Percentiles rank a stretch among this genome's conserved stretches.
phyloP scores from a whole-genome alignment of 1,139 yeast species.

The Nakaseomyces glabratus region DNA sequence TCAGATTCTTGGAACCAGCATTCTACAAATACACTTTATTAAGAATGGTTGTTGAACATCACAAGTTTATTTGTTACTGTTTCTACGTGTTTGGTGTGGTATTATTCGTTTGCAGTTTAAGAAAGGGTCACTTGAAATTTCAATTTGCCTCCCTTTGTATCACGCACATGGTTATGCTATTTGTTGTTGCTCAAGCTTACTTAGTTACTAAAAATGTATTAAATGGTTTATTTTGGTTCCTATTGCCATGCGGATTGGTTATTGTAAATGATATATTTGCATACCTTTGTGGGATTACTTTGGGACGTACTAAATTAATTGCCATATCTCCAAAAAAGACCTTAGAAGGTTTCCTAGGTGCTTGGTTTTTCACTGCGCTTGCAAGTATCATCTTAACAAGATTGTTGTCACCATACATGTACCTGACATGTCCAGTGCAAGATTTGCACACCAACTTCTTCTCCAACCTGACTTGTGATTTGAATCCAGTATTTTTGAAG shows the following conservation, averaged over 20 bases:
- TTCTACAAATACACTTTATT: slow-evolving; percentile 39
- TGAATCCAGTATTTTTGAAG: slow-evolving; percentile 78
- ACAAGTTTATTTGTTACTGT: slow-evolving; percentile 74
- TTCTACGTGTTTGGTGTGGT: slow-evolving; percentile 83
- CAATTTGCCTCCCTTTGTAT: slow-evolving; percentile 92
- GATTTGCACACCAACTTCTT: slow-evolving; percentile 51
- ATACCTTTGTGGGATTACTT: slow-evolving; percentile 91
- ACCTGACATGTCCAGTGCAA: slow-evolving; percentile 81
- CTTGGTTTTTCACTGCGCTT: slow-evolving; percentile 86
- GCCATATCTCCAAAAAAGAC: slow-evolving; percentile 95
- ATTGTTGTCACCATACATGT: slow-evolving; percentile 55
- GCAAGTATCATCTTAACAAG: slow-evolving; percentile 62
- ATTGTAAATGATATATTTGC: slow-evolving; percentile 95
- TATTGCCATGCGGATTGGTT: slow-evolving; percentile 84
- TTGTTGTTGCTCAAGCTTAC: slow-evolving; percentile 92
- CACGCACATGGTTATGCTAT: slow-evolving; percentile 85
- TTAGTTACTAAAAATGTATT: slow-evolving; percentile 83
- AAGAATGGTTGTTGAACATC: slow-evolving; percentile 50
- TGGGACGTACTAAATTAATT: slow-evolving; percentile 87
- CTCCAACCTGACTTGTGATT: slow-evolving; percentile 62
- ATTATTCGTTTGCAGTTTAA: slow-evolving; percentile 79
- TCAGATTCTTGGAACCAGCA: slow-evolving; percentile 39
- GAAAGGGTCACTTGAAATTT: slow-evolving; percentile 80
- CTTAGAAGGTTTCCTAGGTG: slow-evolving; percentile 95
- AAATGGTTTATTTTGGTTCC: slow-evolving; percentile 89